Conservation (phyloP, 768 basidiomycete species). For the Porphyrellus cyaneotinctus region DNA sequence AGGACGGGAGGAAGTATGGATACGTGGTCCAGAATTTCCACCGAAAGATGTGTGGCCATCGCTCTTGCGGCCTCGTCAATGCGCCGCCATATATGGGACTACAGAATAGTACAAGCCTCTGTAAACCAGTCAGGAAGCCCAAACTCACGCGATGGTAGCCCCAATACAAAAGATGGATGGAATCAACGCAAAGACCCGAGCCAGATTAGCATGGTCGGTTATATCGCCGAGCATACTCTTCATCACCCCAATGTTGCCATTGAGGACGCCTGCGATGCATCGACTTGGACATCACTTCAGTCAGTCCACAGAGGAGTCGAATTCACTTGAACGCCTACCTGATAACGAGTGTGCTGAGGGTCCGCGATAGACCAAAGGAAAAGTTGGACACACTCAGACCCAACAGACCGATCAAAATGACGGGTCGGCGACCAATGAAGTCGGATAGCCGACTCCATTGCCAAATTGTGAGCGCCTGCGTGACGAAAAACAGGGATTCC, state of each 20-base stretch:
- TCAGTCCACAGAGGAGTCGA: background rate
- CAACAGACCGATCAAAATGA: slow-evolving; percentile 50
- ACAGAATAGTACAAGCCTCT: slow-evolving; percentile 1
- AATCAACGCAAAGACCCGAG: background rate
- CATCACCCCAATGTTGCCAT: slow-evolving; percentile 44
- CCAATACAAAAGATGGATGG: background rate
- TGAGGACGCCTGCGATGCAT: slow-evolving; percentile 35
- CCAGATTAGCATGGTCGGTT: background rate
- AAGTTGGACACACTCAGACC: slow-evolving; percentile 52
- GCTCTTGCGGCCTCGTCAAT: slow-evolving; percentile 52
- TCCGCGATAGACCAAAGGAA: slow-evolving; percentile 58
- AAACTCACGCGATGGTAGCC: background rate
- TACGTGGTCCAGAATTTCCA: slow-evolving; percentile 35
- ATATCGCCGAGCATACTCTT: background rate
- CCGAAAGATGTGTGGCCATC: slow-evolving; percentile 46
- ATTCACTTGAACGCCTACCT: slow-evolving; percentile 35
- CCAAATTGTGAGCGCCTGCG: slow-evolving; percentile 54
- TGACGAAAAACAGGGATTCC: slow-evolving; percentile 60
- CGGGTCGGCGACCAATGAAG: slow-evolving; percentile 55
- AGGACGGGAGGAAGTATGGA: slow-evolving; percentile 37
- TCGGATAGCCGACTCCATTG: slow-evolving; percentile 66
- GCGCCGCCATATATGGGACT: slow-evolving; percentile 59
- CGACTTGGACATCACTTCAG: slow-evolving; percentile 25
- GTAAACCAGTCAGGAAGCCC: too few relatives aligned
- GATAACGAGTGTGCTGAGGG: slow-evolving; percentile 49